phyloP scores from a whole-genome alignment of 148 eudicot species.

The Linanthus parryae region DNA sequence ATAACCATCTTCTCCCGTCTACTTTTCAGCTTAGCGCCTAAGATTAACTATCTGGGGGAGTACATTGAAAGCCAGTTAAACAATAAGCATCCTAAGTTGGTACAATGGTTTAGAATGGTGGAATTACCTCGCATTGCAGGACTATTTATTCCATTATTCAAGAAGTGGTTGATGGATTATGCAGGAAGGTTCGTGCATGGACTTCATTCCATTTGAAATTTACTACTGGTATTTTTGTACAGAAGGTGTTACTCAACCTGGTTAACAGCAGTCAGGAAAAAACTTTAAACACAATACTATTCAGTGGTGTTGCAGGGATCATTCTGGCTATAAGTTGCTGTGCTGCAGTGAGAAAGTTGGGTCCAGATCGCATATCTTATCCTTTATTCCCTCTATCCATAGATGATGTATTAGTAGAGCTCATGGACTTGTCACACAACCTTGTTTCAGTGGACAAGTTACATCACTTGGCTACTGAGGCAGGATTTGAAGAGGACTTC shows the following conservation, averaged over 20 bases:
- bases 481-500: constrained; percentile 46
- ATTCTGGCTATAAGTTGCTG: constrained; percentile 42
- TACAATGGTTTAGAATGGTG: constrained; percentile 34
- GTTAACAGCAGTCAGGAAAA: not conserved
- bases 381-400: constrained; percentile 18
- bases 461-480: constrained; percentile 33
- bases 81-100: constrained; percentile 22
- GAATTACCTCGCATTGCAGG: constrained; percentile 37
- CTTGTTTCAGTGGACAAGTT: constrained; percentile 34
- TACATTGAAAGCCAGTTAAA: constrained; percentile 30
- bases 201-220: not conserved
- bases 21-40: constrained; percentile 27
- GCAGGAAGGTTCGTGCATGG: constrained; percentile 39
- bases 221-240: not conserved
- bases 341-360: constrained; percentile 32
- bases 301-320: constrained; percentile 52
- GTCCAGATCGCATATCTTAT: constrained; percentile 22
- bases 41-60: constrained; percentile 19
- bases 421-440: constrained; percentile 26
- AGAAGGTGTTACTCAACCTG: no score
- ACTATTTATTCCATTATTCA: constrained; percentile 38
- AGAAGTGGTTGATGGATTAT: constrained; percentile 48
- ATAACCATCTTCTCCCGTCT: constrained; percentile 11
- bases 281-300: constrained; percentile 10
- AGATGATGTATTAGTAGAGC: constrained; percentile 20